Base-by-base conservation (phyloP, 331 rosid genomes). In the Saraca asoca region DNA sequence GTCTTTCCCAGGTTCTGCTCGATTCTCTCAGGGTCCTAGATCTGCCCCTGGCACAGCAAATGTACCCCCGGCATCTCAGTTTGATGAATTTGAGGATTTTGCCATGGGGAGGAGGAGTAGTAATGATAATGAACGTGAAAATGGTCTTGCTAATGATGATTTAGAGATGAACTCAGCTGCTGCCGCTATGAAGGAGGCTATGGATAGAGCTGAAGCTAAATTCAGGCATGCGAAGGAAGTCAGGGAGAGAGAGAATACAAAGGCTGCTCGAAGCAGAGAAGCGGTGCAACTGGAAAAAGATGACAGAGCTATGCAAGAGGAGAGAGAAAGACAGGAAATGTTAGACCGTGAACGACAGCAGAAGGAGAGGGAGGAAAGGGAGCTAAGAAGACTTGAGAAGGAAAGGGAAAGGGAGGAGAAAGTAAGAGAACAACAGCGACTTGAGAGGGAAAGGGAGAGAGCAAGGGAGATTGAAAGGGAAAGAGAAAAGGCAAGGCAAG, bases 141-240 rank as follows among this genome's bases (percentile, higher is more conserved):
- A 83, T 76, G 86, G 91, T 63, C 74, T 81, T 78, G 76, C 81
- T 18, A 80, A 84, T 54, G 96, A 94, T 73, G 97, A 90, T 70
- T 66, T 80, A 55, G 97, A 84, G 82, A 90, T 77, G 92, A 88
- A 94, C 80, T 84, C 96, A 13, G 99, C 85, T 45, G 97, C 97
- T 64, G 99, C 90, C 12, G 99, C 99, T 58, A 86, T 94, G 96
- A 94, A 90, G 81, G 99, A 94, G 81, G 92, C 97, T 48, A 88
- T 94, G 99, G 97, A 86, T 73, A 86, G 71, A 79, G 99, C 99
- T 68, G 92, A 94, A 83, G 96, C 97, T 38, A 86, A 90, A 82
- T 90, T 94, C 58, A 85, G 88, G 70, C 95, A 88, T 80, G 99
- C 97, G 24, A 93, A 78, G 82, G 98, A 80, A 83, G 85, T 89